Base-by-base conservation (phyloP, 2,329 filamentous ascomycete genomes). In the Pseudopyrenochaeta lycopersici region DNA sequence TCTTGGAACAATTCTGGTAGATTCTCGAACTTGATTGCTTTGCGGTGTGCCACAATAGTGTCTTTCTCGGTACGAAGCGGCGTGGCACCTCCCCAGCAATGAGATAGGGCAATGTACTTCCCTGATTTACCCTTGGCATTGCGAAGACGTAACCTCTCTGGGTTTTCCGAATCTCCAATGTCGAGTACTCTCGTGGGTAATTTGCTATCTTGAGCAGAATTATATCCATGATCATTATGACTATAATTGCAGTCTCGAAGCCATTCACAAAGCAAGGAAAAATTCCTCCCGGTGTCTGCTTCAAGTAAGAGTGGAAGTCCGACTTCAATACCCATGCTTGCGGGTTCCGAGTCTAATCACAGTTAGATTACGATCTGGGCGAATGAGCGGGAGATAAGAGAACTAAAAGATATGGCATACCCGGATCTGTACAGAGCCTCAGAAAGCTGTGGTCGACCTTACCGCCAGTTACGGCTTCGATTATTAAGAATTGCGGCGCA, bases 91-190 rank as follows among this genome's bases (percentile, higher is more conserved):
- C 45, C 45, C 45, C 45, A 47, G 15, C 45, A 17, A 27, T 47
- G 45, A 39, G 31, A 47, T 29, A 47, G 27, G 20, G 45, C 45
- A 32, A 47, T 36, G 27, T 47, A 47, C 10, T 38, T 27, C 29
- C 18, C 18, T 47, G 9, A 9, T 20, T 9, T 29, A 12, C 18
- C 18, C 14, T 39, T 32, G 21, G 45, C 23, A 14, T 29, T 14
- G 20, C 3, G n/a, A 47, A 47, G 31, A 15, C 31, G 45, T 29
- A 47, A 23, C 3, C 5, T 14, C 2, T 38, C 44, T 20, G 31
- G 18, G 17, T 23, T 14, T 12, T 31, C 40, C 20, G 40, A 30
- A 15, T 20, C 18, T n/a, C 12, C 40, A 30, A 43, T 20, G 14
- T 14, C 17, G 30, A 46, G 27, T 21, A 46, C 9, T 20, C 43